phyloP scores from a whole-genome alignment of 306 rosid genomes.

The Arachis hypogaea region DNA sequence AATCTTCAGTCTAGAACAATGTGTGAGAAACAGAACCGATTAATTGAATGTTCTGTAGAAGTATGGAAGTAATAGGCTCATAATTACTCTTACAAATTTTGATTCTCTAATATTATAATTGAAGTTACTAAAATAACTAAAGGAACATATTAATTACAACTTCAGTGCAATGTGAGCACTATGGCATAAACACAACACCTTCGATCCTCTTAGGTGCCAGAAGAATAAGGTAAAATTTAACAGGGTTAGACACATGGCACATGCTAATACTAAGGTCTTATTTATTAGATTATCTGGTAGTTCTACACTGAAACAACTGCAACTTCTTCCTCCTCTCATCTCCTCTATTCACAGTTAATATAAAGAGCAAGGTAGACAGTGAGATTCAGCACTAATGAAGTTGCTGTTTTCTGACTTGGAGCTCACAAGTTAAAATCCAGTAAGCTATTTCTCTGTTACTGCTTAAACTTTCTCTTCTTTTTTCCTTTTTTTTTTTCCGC shows the following conservation, averaged over 20 bases:
- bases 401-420: too few species aligned
- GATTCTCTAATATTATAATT: neutral
- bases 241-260: slow-evolving; percentile 4
- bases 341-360: too few species aligned
- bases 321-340: slow-evolving; percentile 16
- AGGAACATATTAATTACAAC: slow-evolving; percentile 6
- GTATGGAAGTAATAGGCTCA: neutral
- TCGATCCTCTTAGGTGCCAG: slow-evolving; percentile 1
- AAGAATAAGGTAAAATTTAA: slow-evolving; percentile 19
- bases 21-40: slow-evolving; percentile 4
- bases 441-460: neutral
- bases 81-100: neutral
- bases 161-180: slow-evolving; percentile 4
- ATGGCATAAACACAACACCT: slow-evolving; percentile 4
- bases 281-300: neutral
- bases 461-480: slow-evolving; percentile 10
- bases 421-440: too few species aligned
- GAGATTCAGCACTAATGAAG: too few species aligned
- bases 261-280: too few species aligned
- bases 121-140: neutral
- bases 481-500: neutral
- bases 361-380: too few species aligned
- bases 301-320: neutral
- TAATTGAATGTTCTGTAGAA: neutral
- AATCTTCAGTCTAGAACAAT: neutral